phyloP scores from a whole-genome alignment of 805 yeast species.

The Kluyveromyces aestuarii region DNA sequence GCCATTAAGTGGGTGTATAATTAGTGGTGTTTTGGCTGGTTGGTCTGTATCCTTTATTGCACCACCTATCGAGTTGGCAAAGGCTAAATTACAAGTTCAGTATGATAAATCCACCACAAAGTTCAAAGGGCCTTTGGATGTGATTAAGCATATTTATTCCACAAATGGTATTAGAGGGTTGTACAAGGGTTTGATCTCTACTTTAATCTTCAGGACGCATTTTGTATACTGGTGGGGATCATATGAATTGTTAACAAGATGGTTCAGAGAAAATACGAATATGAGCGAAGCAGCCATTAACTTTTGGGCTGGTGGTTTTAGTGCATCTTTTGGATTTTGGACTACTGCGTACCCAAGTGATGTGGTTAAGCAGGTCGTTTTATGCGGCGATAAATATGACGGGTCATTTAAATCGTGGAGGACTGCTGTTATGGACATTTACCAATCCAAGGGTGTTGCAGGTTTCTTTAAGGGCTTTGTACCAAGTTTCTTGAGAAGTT shows the following conservation, averaged over 20 bases:
- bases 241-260: constrained; percentile 67
- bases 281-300: constrained; percentile 64
- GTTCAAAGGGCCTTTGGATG: constrained; percentile 76
- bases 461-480: constrained; percentile 79
- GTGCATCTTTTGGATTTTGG: constrained; percentile 79
- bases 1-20: constrained; percentile 65
- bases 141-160: constrained; percentile 47
- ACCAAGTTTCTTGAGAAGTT: constrained; percentile 71
- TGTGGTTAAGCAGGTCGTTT: constrained; percentile 76
- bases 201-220: constrained; percentile 80
- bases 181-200: constrained; percentile 75
- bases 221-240: constrained; percentile 94
- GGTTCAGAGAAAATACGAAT: constrained; percentile 54
- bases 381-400: constrained; percentile 67
- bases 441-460: constrained; percentile 46
- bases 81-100: constrained; percentile 84
- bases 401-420: constrained; percentile 66
- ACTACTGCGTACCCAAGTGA: constrained; percentile 82
- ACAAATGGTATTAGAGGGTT: constrained; percentile 63
- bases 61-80: constrained; percentile 85
- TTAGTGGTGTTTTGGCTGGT: constrained; percentile 75
- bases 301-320: constrained; percentile 87
- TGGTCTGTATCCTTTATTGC: constrained; percentile 93
- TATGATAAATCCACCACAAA: constrained; percentile 63
- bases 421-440: constrained; percentile 63